Base-by-base conservation (phyloP, 148 eudicot genomes). In the Linanthus parryae region DNA sequence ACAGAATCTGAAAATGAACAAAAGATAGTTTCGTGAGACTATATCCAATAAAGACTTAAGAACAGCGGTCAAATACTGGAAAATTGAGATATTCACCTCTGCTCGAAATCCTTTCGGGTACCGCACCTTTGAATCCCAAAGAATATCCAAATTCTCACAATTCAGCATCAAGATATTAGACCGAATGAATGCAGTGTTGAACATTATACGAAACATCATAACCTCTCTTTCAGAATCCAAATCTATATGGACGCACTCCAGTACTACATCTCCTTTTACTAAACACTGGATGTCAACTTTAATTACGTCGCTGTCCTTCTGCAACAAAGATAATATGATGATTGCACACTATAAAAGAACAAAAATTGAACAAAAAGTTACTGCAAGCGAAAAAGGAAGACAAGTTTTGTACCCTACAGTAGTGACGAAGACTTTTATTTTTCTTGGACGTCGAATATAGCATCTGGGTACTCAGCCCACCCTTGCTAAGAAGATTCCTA, bases 161-260 rank as follows among this genome's bases (percentile, higher is more conserved):
- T 84, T 84, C 34, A 94, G 82, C 67, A 94, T 82, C 63, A 88
- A 72, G 44, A 94, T 94, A 64, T 94, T 88, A 25, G 99, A 94
- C 59, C 99, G 72, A 38, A 94, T 94, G 74, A 94, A 94, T 66
- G 95, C 99, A 60, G 99, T 94, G 69, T 94, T 94, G 48, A 94
- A 94, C 91, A 88, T 74, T 59, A 88, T 73, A 28, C 99, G 79
- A 61, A 94, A 94, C 99, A 94, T 94, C 99, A 94, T 94, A 56
- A 88, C 82, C 72, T 94, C 99, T 71, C 99, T 72, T 69, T 82
- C 99, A n/a, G 88, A 72, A 55, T 88, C 96, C 70, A 78, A 25
- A 65, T 94, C 95, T 54, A 94, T 56, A 74, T 94, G 99, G 35
- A 94, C 78, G 54, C 99, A 94, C 69, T 94, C 99, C 71, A 94